Evolutionary conservation across 768 basidiomycete species (phyloP), one percentile per base, ranked within the genome.

Genomic region (Mycena venus): DNA sequence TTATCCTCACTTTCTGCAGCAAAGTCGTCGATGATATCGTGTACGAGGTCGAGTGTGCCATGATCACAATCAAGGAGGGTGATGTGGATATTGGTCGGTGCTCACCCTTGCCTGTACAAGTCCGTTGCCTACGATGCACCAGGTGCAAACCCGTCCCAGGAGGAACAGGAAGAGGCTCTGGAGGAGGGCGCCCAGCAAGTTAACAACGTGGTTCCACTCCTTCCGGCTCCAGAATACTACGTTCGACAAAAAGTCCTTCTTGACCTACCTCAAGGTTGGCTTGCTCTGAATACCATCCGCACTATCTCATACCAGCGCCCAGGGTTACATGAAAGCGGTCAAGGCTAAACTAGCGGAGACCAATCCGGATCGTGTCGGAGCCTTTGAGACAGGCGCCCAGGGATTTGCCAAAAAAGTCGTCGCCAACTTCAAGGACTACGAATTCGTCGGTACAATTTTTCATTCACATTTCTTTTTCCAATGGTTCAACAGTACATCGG

Each of bases 301-400:
- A 38, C 17, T 49, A 51, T 49, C 23, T 44, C 59, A 73, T 31
- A 3, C 44, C 67, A 38, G 38, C 74, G 25, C 31, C 19, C 34
- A 97, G 95, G 91, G 86, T 17, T 99, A 99, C 89, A 98, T 99
- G 97, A 99, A 99, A 86, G 85, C 89, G 15, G 86, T 99, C 83
- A 97, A 98, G 87, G 81, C 78, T 3, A 80, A 94, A 60, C 88
- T 99, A 55, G 47, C 80, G 47, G 82, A 89, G 78, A 82, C 68
- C 3, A 84, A 90, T 19, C 90, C 93, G 14, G 93, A 91, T 0
- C 88, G 89, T 9, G 93, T 97, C 32, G 83, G 85, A 2, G 89
- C 82, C 0, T 99, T 99, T 83, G 95, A 99, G 87, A 93, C 93
- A 82, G 91, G 88, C 25, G 98, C 98, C 15, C 77, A 83, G 61